phyloP scores from a whole-genome alignment of 768 basidiomycete genomes.

The Rubroboletus pulcherrimus region DNA sequence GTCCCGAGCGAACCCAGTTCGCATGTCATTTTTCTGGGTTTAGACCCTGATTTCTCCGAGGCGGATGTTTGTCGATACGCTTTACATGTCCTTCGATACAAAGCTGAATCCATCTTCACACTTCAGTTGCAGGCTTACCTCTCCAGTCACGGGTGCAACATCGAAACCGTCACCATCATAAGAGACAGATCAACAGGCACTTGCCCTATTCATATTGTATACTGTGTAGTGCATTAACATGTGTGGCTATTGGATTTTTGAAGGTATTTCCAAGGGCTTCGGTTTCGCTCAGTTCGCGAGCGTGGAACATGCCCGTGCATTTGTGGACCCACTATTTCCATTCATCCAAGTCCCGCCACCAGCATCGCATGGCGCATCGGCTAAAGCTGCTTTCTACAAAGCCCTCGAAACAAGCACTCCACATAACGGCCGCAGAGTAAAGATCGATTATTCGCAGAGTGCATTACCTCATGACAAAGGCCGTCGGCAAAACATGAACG shows the following conservation, averaged over 20 bases:
- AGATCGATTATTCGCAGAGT: constrained; percentile 94
- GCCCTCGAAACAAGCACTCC: constrained; percentile 67
- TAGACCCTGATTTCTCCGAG: constrained; percentile 91
- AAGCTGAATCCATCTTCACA: constrained; percentile 33
- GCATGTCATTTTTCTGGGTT: constrained; percentile 93
- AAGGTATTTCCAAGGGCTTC: constrained; percentile 93
- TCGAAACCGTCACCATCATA: constrained; percentile 92
- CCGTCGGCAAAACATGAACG: constrained; percentile 70
- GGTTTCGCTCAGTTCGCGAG: constrained; percentile 93
- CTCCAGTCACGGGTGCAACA: constrained; percentile 62
- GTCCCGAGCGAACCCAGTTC: constrained; percentile 82
- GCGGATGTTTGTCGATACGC: constrained; percentile 70
- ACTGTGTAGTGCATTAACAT: constrained; percentile 70
- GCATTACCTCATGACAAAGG: constrained; percentile 68
- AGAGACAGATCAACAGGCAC: constrained; percentile 95
- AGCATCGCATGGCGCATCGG: constrained; percentile 81
- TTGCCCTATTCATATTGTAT: constrained; percentile 76
- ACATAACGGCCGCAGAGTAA: constrained; percentile 81
- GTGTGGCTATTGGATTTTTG: constrained; percentile 60
- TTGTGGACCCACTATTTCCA: constrained; percentile 87
- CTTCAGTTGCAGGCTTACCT: constrained; percentile 78
- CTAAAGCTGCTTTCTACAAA: constrained; percentile 66
- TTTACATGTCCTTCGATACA: constrained; percentile 35
- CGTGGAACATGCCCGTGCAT: constrained; percentile 82
- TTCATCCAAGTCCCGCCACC: constrained; percentile 91